Evolutionary conservation across 1,284 basidiomycete genomes (phyloP).

Genomic region (Marasmius oreades): DNA sequence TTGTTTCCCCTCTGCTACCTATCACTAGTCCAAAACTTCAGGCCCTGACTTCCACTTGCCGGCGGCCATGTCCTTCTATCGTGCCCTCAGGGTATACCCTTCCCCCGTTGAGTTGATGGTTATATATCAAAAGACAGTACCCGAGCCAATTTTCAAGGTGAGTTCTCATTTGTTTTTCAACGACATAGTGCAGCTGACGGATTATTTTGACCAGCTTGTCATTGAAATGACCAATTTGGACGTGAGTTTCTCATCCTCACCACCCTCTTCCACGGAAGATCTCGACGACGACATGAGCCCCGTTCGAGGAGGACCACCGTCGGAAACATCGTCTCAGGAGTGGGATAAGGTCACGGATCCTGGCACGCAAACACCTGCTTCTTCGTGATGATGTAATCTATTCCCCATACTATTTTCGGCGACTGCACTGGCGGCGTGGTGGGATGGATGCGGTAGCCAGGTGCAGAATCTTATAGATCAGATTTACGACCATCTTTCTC

Average conservation of each 20-base stretch:
- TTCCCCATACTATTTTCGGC: constrained; percentile 8
- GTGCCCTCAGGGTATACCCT: constrained; percentile 93
- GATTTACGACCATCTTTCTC: constrained; percentile 16
- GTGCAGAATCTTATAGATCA: constrained; percentile 5
- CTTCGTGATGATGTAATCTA: constrained; percentile 24
- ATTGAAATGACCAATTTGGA: constrained; percentile 88
- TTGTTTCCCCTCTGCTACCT: not conserved
- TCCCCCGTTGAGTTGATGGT: constrained; percentile 87
- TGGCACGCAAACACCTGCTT: constrained; percentile 48
- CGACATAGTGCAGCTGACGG: constrained; percentile 6
- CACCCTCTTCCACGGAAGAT: constrained; percentile 25
- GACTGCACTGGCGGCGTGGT: constrained; percentile 7
- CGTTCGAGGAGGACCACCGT: constrained; percentile 62
- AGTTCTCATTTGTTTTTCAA: constrained; percentile 17
- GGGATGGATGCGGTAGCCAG: not conserved
- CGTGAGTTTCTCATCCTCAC: constrained; percentile 66
- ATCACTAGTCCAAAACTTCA: constrained; percentile 27
- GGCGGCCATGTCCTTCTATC: constrained; percentile 90
- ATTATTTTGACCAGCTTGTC: constrained; percentile 52
- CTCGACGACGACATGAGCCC: constrained; percentile 52
- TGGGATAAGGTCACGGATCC: constrained; percentile 82
- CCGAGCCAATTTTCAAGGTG: constrained; percentile 82
- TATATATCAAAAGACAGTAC: constrained; percentile 93
- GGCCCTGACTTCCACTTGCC: constrained; percentile 75
- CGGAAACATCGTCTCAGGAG: constrained; percentile 80